Conservation (phyloP, 106 monocot genomes). For the Triglochin maritima region DNA sequence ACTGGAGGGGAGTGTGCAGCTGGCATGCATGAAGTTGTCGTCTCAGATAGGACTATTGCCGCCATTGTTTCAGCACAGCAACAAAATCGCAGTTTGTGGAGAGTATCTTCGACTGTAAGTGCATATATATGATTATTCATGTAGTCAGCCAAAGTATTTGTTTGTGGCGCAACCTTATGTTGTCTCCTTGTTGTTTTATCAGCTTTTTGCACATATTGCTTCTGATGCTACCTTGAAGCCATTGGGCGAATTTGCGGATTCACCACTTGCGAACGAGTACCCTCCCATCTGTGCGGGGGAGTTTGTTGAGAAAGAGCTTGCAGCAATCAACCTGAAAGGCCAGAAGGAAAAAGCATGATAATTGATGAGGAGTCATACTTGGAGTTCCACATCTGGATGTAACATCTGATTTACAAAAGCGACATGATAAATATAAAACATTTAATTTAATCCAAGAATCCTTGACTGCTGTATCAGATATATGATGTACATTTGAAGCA, state of each 20-base stretch:
- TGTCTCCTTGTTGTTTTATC: neutral
- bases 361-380: too few relatives aligned
- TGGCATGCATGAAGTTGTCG: constrained; percentile 87
- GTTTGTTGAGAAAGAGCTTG: constrained; percentile 78
- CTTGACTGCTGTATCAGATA: too few relatives aligned
- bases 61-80: constrained; percentile 39
- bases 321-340: constrained; percentile 80
- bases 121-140: too few relatives aligned
- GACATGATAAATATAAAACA: too few relatives aligned
- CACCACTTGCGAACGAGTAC: constrained; percentile 35
- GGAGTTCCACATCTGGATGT: too few relatives aligned
- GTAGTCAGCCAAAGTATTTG: too few relatives aligned
- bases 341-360: constrained; percentile 7
- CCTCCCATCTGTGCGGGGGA: constrained; percentile 61
- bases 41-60: constrained; percentile 48
- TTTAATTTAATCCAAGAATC: too few relatives aligned
- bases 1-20: constrained; percentile 79
- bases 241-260: constrained; percentile 59
- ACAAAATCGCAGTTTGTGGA: constrained; percentile 62
- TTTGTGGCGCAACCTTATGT: neutral
- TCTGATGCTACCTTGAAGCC: constrained; percentile 78
- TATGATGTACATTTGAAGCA: too few relatives aligned
- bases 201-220: constrained; percentile 88
- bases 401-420: too few relatives aligned
- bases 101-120: constrained; percentile 81